Evolutionary conservation across 202 grass and related monocot genomes (phyloP), one percentile per base, ranked within the genome.

Genomic region (Eragrostis tef): DNA sequence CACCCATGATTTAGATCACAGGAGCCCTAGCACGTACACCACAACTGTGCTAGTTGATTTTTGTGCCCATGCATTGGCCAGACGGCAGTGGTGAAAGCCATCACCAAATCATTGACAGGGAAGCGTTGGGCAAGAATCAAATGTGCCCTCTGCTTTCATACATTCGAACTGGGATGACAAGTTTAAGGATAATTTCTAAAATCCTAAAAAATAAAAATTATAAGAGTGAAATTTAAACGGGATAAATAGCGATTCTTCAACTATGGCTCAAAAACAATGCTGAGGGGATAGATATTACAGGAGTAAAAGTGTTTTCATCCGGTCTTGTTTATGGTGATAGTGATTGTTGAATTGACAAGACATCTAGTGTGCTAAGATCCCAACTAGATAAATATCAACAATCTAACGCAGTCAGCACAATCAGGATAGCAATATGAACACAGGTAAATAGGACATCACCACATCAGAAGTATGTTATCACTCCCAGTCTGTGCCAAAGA

Each of bases 81-180:
- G 34, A 39, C 34, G 5, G 34, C 34, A 39, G 34, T 0, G 2
- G 34, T 39, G 34, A 39, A 39, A 39, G 2, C 34, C 34, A 39
- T 39, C 34, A 39, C 34, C 34, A 39, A 39, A 39, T 39, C 34
- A 6, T 39, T 39, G 34, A 6, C 3, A 39, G 34, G 34, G 34
- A 4, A 39, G 34, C 34, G 34, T 39, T 39, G 34, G 34, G 34
- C 34, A 39, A 39, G 34, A 39, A 39, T 5, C 29, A 31, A 31
- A 31, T 3, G 29, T 31, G 29, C 29, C 29, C 29, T 31, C 29
- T 29, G 49, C 46, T 78, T 41, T 65, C 16, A 2, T 74, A 16
- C 44, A 46, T 46, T 80, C 6, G 24, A 80, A 46, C 14, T 17
- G 27, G 44, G 70, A 67, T 14, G 70, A 75, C 17, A 80, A 70